Percentiles rank a stretch among this genome's conserved stretches.
phyloP scores from a whole-genome alignment of 2,329 filamentous ascomycete genomes.

The Pseudogymnoascus sp. region DNA sequence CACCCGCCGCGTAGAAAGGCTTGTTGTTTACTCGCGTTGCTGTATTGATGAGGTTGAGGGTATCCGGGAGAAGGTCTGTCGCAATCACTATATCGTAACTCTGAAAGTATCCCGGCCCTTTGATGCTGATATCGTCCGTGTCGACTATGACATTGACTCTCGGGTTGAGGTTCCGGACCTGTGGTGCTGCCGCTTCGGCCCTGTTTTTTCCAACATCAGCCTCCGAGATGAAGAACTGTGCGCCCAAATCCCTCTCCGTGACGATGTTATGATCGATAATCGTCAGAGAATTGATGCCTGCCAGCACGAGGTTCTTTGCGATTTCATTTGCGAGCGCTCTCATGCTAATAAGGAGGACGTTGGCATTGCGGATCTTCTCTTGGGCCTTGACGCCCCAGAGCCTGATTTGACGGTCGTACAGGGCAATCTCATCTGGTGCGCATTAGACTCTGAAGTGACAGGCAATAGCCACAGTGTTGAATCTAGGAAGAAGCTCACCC shows the following conservation, averaged over 20 bases:
- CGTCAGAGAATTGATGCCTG: slow-evolving; percentile 84
- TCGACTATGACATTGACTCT: slow-evolving; percentile 71
- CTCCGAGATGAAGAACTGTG: slow-evolving; percentile 70
- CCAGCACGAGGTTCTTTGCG: slow-evolving; percentile 93
- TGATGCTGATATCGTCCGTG: slow-evolving; percentile 55
- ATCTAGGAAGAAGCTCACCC: slow-evolving; percentile 23
- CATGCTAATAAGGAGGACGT: slow-evolving; percentile 81
- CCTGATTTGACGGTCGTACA: slow-evolving; percentile 95
- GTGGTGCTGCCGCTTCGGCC: slow-evolving; percentile 68
- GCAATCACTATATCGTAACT: slow-evolving; percentile 81
- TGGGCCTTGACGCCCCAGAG: slow-evolving; percentile 96
- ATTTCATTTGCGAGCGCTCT: slow-evolving; percentile 88
- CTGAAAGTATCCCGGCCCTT: slow-evolving; percentile 66
- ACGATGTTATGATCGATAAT: slow-evolving; percentile 73
- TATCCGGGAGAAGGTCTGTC: slow-evolving; percentile 72
- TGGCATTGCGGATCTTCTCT: slow-evolving; percentile 81
- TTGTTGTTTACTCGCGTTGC: slow-evolving; percentile 69
- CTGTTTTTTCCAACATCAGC: slow-evolving; percentile 73
- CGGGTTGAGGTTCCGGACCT: slow-evolving; percentile 80
- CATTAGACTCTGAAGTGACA: slow-evolving; percentile 1
- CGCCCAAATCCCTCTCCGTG: slow-evolving; percentile 69
- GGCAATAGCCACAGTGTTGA: neutral
- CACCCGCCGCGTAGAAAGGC: slow-evolving; percentile 81
- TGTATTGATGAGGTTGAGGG: slow-evolving; percentile 74
- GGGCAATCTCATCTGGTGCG: slow-evolving; percentile 78